Evolutionary conservation across 164 flowering plant species (phyloP).

Genomic region (Vitis rotundifolia): DNA sequence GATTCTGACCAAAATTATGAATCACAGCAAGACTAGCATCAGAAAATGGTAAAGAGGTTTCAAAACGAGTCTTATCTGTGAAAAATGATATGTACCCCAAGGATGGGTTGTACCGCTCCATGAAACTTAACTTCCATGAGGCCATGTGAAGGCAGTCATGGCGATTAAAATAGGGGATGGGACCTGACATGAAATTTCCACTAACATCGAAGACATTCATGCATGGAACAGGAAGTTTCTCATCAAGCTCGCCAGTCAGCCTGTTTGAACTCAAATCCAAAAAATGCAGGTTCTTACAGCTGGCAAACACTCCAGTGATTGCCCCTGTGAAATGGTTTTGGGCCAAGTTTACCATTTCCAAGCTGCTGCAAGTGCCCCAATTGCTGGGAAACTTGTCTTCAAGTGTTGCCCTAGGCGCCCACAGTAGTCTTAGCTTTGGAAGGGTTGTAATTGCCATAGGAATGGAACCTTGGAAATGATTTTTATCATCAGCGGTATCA

Average conservation of each 20-base stretch:
- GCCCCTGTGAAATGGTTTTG: slow-evolving; percentile 26
- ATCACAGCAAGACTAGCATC: slow-evolving; percentile 1
- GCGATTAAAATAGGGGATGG: slow-evolving; percentile 21
- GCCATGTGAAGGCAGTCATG: background rate
- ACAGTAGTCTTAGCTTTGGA: slow-evolving; percentile 58
- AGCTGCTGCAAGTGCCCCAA: slow-evolving; percentile 65
- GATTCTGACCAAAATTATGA: slow-evolving; percentile 31
- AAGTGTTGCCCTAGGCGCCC: slow-evolving; percentile 65
- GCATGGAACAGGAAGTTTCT: slow-evolving; percentile 37
- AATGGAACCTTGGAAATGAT: slow-evolving; percentile 60
- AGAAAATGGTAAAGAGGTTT: slow-evolving; percentile 6
- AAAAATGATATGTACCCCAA: slow-evolving; percentile 11
- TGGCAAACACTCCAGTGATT: slow-evolving; percentile 10
- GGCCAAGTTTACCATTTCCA: slow-evolving; percentile 38
- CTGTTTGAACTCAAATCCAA: slow-evolving; percentile 34
- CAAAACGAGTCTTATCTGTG: background rate
- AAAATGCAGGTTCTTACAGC: slow-evolving; percentile 25
- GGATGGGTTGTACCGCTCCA: background rate
- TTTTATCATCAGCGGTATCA: slow-evolving; percentile 40
- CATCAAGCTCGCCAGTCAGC: slow-evolving; percentile 31
- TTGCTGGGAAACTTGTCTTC: slow-evolving; percentile 45
- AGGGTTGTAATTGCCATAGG: slow-evolving; percentile 48
- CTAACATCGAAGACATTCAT: slow-evolving; percentile 29
- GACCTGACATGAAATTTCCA: slow-evolving; percentile 26
- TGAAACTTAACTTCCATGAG: background rate